Conservation (phyloP, 129 eudicot species). For the Silybum marianum region DNA sequence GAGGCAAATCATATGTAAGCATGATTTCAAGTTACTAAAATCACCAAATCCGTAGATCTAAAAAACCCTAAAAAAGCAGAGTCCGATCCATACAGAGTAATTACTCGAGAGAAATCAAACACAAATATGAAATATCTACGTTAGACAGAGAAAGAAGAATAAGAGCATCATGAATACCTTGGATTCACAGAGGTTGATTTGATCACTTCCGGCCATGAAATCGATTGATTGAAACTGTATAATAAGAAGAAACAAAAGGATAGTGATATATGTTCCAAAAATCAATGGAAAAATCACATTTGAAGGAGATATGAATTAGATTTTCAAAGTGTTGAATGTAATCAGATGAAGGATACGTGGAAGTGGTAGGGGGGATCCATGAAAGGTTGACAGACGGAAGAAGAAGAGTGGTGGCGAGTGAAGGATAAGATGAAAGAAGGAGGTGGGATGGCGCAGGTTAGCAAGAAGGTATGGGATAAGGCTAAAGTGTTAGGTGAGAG, state of each 20-base stretch:
- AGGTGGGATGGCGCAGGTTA: constrained; percentile 42
- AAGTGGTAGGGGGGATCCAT: constrained; percentile 6
- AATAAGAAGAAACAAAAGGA: not conserved
- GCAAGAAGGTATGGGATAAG: constrained; percentile 16
- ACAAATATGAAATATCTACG: not conserved
- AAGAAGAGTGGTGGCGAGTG: constrained; percentile 22
- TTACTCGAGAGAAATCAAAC: not conserved
- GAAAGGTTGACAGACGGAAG: constrained; percentile 34
- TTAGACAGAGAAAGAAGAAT: not conserved
- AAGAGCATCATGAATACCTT: constrained; percentile 36
- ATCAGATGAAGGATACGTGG: constrained; percentile 11
- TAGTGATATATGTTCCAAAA: not conserved
- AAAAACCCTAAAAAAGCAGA: not conserved
- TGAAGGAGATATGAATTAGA: not conserved
- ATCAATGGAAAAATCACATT: constrained; percentile 29
- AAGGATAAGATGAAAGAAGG: constrained; percentile 34
- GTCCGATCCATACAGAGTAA: constrained; percentile 12
- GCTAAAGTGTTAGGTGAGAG: constrained; percentile 37
- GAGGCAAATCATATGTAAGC: constrained; percentile 1
- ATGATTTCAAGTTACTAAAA: not conserved
- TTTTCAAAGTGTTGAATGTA: not conserved
- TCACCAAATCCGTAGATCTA: constrained; percentile 12
- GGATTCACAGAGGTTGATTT: constrained; percentile 50
- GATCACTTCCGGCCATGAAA: constrained; percentile 56
- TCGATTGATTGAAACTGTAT: not conserved